These are phyloP conservation scores for Helotiales sp. DNA, from an alignment of 2,329 filamentous ascomycete species.

Conservation along the genomic window DNA sequence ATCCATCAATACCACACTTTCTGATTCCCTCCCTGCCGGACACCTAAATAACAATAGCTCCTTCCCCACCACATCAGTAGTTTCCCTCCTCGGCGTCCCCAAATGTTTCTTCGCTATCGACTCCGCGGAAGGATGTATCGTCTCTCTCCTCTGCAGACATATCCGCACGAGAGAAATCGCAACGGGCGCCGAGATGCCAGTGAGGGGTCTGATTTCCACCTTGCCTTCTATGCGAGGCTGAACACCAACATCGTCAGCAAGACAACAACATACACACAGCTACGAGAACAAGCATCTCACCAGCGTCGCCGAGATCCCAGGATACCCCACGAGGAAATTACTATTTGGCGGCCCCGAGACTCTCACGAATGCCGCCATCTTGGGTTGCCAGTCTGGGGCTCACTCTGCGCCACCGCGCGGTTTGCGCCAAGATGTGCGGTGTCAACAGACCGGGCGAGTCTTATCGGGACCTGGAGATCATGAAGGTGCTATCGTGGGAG, in stretches of 20 bases:
- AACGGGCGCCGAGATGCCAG: constrained; percentile 85
- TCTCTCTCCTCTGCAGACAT: constrained; percentile 88
- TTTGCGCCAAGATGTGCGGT: constrained; percentile 30
- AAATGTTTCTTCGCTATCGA: constrained; percentile 91
- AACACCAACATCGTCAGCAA: constrained; percentile 18
- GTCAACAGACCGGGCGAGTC: constrained; percentile 23
- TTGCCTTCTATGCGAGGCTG: constrained; percentile 97
- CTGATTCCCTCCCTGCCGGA: constrained; percentile 77
- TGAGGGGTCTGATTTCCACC: constrained; percentile 88
- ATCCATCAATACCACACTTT: constrained; percentile 93
- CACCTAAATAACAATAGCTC: constrained; percentile 92
- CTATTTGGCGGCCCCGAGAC: constrained; percentile 97
- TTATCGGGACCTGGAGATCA: constrained; percentile 21
- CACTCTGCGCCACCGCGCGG: constrained; percentile 33
- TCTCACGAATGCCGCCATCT: constrained; percentile 82
- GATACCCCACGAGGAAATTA: constrained; percentile 94
- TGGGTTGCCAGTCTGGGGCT: constrained; percentile 28
- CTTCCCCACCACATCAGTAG: constrained; percentile 90
- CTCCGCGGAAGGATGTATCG: constrained; percentile 94
- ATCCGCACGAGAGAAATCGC: constrained; percentile 91
- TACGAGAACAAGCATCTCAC: constrained; percentile 56
- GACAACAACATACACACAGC: constrained; percentile 17
- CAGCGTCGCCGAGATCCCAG: constrained; percentile 94
- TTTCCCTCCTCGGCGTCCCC: constrained; percentile 85
- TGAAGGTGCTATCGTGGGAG: constrained; percentile 11